Percentiles rank a stretch among this genome's conserved stretches.
phyloP scores from a whole-genome alignment of 345 rosid genomes.

The Melaleuca quinquenervia region DNA sequence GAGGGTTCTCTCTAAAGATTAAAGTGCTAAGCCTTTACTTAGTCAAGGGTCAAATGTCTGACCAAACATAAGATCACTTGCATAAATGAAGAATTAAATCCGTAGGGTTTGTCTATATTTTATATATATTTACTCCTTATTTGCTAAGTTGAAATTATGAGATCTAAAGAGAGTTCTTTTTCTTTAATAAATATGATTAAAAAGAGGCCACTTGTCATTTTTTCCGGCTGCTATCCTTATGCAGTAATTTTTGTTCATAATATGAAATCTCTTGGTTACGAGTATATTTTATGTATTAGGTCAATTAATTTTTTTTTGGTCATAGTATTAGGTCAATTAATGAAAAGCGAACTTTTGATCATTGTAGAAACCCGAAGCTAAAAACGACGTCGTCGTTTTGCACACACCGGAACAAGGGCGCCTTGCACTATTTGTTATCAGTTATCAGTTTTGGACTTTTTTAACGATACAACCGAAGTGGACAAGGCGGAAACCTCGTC shows the following conservation, averaged over 20 bases:
- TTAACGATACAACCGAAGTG: neutral
- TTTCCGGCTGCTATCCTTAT: neutral
- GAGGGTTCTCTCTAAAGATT: neutral
- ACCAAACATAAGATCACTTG: neutral
- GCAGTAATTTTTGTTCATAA: neutral
- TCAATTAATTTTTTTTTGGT: too few relatives aligned
- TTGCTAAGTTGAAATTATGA: neutral
- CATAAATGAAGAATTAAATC: neutral
- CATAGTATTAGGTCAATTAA: neutral
- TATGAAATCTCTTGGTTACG: too few relatives aligned
- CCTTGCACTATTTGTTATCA: neutral
- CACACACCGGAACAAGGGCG: neutral
- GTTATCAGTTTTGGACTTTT: neutral
- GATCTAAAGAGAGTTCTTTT: neutral
- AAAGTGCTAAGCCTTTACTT: neutral
- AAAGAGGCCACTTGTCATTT: fast-evolving
- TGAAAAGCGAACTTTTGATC: neutral
- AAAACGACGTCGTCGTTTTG: too few relatives aligned
- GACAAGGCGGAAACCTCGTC: neutral
- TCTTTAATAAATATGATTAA: neutral
- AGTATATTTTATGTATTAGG: too few relatives aligned
- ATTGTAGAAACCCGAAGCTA: neutral
- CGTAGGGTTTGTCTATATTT: neutral
- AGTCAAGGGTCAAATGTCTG: too few relatives aligned
- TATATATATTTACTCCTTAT: neutral